Evolutionary conservation across 768 basidiomycete species (phyloP).

Genomic region (Leccinum uliginosum): DNA sequence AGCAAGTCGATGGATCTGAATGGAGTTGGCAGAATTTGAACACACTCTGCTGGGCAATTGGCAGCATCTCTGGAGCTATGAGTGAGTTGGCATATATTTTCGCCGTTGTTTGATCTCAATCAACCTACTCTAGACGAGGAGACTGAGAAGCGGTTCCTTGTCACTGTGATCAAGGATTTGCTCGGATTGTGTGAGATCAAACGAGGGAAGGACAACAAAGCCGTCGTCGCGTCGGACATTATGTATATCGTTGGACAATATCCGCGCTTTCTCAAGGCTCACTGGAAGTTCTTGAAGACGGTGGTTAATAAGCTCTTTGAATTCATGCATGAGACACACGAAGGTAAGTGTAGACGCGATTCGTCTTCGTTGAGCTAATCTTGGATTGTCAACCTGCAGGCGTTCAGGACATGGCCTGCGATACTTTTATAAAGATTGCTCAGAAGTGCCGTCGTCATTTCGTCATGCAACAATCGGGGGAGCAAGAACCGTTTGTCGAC

Average conservation of each 20-base stretch:
- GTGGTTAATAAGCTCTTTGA: constrained; percentile 99
- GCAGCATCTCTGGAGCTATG: constrained; percentile 98
- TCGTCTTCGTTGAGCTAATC: constrained; percentile 1
- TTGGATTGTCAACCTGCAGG: constrained; percentile 40
- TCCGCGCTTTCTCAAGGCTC: constrained; percentile 97
- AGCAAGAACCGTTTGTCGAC: constrained; percentile 96
- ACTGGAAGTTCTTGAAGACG: constrained; percentile 99
- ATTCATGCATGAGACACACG: constrained; percentile 99
- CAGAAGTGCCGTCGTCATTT: constrained; percentile 98
- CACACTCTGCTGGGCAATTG: constrained; percentile 99
- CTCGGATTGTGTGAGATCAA: constrained; percentile 98
- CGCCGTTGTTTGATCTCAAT: neutral
- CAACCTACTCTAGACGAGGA: constrained; percentile 71
- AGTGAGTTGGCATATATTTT: constrained; percentile 51
- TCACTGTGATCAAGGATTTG: constrained; percentile 98
- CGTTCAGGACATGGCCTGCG: constrained; percentile 99
- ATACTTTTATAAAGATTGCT: constrained; percentile 99
- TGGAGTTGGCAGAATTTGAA: constrained; percentile 99
- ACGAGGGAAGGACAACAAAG: constrained; percentile 99
- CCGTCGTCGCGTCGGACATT: constrained; percentile 92
- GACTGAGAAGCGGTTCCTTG: constrained; percentile 97
- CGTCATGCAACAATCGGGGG: constrained; percentile 97
- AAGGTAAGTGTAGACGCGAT: constrained; percentile 47
- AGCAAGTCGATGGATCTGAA: constrained; percentile 95
- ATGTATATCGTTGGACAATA: constrained; percentile 99